Percentiles rank a stretch among this genome's conserved stretches.
These are phyloP conservation scores for Parascedosporium putredinis DNA, from an alignment of 2,329 filamentous ascomycete species.

Conservation along the genomic window DNA sequence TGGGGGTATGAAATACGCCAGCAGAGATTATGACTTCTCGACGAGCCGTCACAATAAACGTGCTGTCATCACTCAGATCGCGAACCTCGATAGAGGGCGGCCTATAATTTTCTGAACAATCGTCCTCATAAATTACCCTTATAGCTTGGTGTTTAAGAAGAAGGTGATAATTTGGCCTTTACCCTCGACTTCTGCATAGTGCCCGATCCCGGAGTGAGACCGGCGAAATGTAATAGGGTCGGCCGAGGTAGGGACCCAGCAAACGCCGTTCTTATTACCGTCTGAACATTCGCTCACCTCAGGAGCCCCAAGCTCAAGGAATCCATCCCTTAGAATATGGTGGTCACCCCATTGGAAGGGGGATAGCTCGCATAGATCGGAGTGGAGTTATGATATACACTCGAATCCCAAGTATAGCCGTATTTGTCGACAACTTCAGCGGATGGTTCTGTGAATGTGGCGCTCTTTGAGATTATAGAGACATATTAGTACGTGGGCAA, in stretches of 20 bases:
- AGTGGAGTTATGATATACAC: constrained; percentile 19
- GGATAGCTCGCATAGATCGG: constrained; percentile 23
- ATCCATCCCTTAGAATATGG: constrained; percentile 12
- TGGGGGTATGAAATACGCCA: constrained; percentile 37
- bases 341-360: constrained; percentile 20
- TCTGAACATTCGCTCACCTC: constrained; percentile 9
- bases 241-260: constrained; percentile 19
- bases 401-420: constrained; percentile 21
- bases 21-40: constrained; percentile 35
- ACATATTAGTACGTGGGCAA: too few relatives aligned
- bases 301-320: constrained; percentile 16
- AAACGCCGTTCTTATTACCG: constrained; percentile 21
- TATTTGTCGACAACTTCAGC: constrained; percentile 16
- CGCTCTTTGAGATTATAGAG: too few relatives aligned
- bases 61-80: constrained; percentile 10
- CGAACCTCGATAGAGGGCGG: constrained; percentile 13
- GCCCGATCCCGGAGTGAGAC: constrained; percentile 20
- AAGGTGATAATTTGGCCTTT: constrained; percentile 15
- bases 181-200: constrained; percentile 17
- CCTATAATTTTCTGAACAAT: constrained; percentile 1
- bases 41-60: constrained; percentile 10
- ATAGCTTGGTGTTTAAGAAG: constrained; percentile 19
- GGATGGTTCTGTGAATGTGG: constrained; percentile 13
- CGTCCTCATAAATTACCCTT: constrained; percentile 12
- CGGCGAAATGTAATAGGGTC: constrained; percentile 18